Evolutionary conservation across 176 grass and related monocot genomes (phyloP).

Genomic region (Triticum urartu): DNA sequence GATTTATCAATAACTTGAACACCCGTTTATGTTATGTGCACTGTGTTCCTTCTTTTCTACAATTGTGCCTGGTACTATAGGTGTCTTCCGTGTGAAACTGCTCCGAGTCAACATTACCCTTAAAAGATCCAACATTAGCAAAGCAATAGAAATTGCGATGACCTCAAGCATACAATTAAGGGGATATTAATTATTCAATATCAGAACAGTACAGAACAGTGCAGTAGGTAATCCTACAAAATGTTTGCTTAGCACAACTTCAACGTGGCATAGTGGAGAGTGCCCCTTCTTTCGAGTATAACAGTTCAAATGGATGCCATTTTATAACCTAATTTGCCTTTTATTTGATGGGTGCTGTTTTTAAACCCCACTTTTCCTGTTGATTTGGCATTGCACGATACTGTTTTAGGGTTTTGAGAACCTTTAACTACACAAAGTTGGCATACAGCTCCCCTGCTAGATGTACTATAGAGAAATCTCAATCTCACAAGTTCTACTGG

Average conservation of each 20-base stretch:
- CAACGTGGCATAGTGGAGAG: neutral
- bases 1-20: constrained; percentile 12
- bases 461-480: neutral
- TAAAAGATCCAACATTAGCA: constrained; percentile 27
- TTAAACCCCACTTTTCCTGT: constrained; percentile 5
- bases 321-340: neutral
- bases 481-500: neutral
- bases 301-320: neutral
- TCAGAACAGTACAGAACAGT: neutral
- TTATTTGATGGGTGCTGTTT: neutral
- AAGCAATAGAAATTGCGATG: constrained; percentile 12
- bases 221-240: neutral
- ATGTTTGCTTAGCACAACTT: constrained; percentile 3
- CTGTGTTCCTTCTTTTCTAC: constrained; percentile 89
- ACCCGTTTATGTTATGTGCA: neutral
- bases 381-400: constrained; percentile 29
- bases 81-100: constrained; percentile 88
- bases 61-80: constrained; percentile 80
- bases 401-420: neutral
- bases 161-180: too few relatives aligned
- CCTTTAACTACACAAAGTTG: neutral
- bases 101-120: constrained; percentile 70
- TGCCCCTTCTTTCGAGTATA: neutral
- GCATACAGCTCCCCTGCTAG: constrained; percentile 7
- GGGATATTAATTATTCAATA: too few relatives aligned